These are phyloP conservation scores for Tulasnella sp. DNA, from an alignment of 768 basidiomycete genomes.

Conservation along the genomic window DNA sequence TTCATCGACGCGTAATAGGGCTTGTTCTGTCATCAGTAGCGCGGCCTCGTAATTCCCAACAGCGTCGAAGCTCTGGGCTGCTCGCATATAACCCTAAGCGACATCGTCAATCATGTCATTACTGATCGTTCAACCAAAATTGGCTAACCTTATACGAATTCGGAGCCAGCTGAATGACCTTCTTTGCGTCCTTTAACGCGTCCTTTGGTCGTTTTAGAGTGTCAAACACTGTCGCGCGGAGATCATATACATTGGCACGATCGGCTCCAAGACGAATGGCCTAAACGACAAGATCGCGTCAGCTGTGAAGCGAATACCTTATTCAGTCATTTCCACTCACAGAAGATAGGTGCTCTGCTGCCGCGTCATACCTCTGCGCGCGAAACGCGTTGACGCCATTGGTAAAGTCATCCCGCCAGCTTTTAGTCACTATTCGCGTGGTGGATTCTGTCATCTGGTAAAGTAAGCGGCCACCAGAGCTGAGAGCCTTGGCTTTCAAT, in stretches of 20 bases:
- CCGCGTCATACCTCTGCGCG: background rate
- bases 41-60: background rate
- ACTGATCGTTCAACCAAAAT: background rate
- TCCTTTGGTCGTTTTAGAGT: background rate
- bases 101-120: background rate
- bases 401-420: background rate
- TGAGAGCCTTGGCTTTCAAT: too few relatives aligned
- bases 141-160: background rate
- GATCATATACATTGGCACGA: conserved; percentile 12
- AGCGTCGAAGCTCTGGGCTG: background rate
- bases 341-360: background rate
- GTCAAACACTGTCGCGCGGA: conserved; percentile 9
- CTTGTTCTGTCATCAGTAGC: conserved; percentile 6
- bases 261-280: conserved; percentile 12
- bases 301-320: background rate
- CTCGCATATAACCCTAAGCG: conserved; percentile 7
- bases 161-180: conserved; percentile 10
- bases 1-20: conserved; percentile 3
- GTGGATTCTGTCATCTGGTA: too few relatives aligned
- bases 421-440: too few relatives aligned
- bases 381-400: background rate
- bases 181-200: conserved; percentile 14
- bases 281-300: background rate
- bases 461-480: too few relatives aligned
- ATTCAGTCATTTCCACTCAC: background rate